Base-by-base conservation (phyloP, 2,329 filamentous ascomycete species). In the Xylariaceae sp. region DNA sequence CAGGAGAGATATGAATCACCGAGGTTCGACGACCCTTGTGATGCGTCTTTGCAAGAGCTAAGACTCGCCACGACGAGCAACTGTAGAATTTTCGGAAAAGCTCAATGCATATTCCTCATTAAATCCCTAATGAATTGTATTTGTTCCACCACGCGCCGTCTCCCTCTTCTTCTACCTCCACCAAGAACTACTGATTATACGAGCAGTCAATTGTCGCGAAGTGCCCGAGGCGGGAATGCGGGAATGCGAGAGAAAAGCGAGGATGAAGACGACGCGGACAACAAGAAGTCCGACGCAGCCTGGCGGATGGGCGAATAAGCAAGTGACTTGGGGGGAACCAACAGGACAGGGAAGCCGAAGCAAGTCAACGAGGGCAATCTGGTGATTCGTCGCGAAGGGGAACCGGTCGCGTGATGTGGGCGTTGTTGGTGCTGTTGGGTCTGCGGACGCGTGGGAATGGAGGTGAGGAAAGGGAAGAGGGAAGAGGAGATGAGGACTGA, bases 1-100 rank as follows among this genome's bases (percentile, higher is more conserved):
- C 61, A 64, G 50, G 51, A 65, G 60, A 65, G 65, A 68, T 64
- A 66, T 64, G 62, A 61, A 67, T 63, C 64, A 65, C 63, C 64
- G 63, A 60, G 64, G 65, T 61, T 64, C 61, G 65, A 61, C 61
- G 64, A 64, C 59, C 65, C 62, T 64, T 63, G 61, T 55, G 64
- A 58, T 44, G 59, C 55, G 59, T 60, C 57, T 61, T 65, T 61
- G 59, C 60, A 62, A 62, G 60, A 62, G 61, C 64, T 64, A 64
- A 64, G 55, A 57, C 51, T 53, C 54, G 62, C 64, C 64, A 64
- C 60, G 47, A 57, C 53, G 57, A 64, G 58, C 57, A 58, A 65
- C 61, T 63, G 65, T 62, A 66, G 62, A 62, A 60, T 62, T 49
- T 47, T 58, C 23, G 47, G 60, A 58, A 56, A 57, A 52, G 60